Conservation (phyloP, 192 early-diverging fungal species). For the Borealophlyctis nickersoniae region DNA sequence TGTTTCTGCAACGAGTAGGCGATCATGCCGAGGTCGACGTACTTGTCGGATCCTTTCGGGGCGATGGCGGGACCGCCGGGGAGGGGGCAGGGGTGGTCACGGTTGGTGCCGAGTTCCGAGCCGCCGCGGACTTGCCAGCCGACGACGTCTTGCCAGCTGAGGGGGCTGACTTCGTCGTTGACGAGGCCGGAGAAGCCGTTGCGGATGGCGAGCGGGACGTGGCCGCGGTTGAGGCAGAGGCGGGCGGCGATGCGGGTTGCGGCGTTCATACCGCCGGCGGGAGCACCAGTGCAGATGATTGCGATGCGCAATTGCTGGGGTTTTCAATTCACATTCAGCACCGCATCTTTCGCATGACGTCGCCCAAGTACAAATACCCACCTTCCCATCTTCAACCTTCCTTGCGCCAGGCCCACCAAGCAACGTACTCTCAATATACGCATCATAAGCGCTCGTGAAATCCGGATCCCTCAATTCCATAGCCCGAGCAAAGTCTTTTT, state of each 20-base stretch:
- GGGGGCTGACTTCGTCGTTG: conserved; percentile 70
- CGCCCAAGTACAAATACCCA: too few relatives aligned
- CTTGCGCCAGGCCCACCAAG: too few relatives aligned
- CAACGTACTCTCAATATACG: conserved; percentile 43
- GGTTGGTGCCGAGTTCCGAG: conserved; percentile 91
- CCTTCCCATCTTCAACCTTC: too few relatives aligned
- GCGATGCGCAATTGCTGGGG: conserved; percentile 71
- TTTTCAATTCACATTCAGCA: too few relatives aligned
- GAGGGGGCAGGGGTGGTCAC: conserved; percentile 73
- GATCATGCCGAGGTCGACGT: conserved; percentile 78
- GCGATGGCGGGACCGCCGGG: conserved; percentile 37
- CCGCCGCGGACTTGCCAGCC: conserved; percentile 92
- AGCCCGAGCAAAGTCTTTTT: conserved; percentile 83
- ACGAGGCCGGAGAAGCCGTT: conserved; percentile 93
- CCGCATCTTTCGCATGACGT: too few relatives aligned
- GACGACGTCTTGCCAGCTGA: conserved; percentile 82
- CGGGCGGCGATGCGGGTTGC: conserved; percentile 86
- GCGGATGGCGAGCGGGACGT: conserved; percentile 79
- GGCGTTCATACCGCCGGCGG: conserved; percentile 97
- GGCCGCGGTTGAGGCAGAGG: conserved; percentile 82
- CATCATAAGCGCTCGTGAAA: conserved; percentile 58
- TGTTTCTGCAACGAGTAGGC: conserved; percentile 90
- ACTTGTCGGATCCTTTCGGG: conserved; percentile 34
- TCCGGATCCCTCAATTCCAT: conserved; percentile 86
- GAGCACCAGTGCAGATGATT: conserved; percentile 91